phyloP scores from a whole-genome alignment of 495 filamentous ascomycete species.

The Neurospora sp. region DNA sequence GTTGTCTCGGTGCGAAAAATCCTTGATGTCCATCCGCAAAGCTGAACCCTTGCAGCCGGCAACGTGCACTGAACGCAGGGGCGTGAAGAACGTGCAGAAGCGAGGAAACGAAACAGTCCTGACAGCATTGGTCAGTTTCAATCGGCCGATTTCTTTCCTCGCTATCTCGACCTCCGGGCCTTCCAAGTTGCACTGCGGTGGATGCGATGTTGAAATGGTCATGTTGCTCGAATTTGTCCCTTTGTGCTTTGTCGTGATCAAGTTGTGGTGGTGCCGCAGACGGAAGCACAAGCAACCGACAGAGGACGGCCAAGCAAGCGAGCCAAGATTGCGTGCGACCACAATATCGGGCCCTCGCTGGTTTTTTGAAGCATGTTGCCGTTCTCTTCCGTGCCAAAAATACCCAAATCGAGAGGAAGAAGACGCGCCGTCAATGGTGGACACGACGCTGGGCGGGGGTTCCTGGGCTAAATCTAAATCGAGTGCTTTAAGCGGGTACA shows the following conservation, averaged over 20 bases:
- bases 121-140: neutral
- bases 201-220: no score
- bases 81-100: constrained; percentile 5
- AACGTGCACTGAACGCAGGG: neutral
- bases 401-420: neutral
- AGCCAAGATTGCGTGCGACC: neutral
- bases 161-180: neutral
- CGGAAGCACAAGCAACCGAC: neutral
- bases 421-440: neutral
- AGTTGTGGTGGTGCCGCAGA: neutral
- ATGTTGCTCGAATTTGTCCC: no score
- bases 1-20: neutral
- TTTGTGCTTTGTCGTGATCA: no score
- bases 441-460: neutral
- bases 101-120: constrained; percentile 8
- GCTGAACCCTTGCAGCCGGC: neutral
- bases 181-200: no score
- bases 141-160: neutral
- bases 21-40: neutral
- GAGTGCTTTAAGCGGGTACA: neutral
- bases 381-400: neutral
- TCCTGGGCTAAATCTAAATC: neutral
- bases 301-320: neutral
- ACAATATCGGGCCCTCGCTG: neutral
- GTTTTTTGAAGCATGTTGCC: neutral